Conservation (phyloP, 2,329 filamentous ascomycete species). For the Verticillium nubilum region DNA sequence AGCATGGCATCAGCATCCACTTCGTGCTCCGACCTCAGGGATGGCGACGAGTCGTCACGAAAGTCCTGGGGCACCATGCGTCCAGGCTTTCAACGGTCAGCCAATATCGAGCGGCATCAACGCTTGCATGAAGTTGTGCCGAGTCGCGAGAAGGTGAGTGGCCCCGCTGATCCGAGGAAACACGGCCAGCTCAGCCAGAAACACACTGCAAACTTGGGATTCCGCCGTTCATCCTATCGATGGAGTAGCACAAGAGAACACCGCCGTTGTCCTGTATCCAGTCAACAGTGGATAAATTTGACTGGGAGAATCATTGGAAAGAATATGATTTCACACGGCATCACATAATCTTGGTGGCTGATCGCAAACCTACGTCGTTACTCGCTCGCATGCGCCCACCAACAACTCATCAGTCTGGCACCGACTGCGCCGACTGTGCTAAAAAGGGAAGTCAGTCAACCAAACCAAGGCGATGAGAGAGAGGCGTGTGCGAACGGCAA, state of each 20-base stretch:
- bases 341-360: neutral
- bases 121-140: neutral
- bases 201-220: neutral
- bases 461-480: conserved; percentile 1
- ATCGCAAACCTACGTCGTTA: neutral
- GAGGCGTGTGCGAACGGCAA: conserved; percentile 6
- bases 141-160: neutral
- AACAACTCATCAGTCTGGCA: neutral
- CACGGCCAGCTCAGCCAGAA: neutral
- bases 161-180: neutral
- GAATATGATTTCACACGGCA: neutral
- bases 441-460: too few relatives aligned
- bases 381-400: neutral
- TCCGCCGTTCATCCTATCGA: neutral
- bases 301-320: neutral
- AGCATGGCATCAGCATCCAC: neutral
- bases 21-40: neutral
- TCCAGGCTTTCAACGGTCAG: neutral
- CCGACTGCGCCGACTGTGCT: too few relatives aligned
- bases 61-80: neutral
- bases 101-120: neutral
- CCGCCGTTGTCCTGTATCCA: neutral
- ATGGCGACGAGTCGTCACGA: neutral
- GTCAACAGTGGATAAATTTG: neutral
- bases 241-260: neutral